Percentiles rank a stretch among this genome's conserved stretches.
phyloP scores from a whole-genome alignment of 768 basidiomycete species.

The Leccinum longicurvipes region DNA sequence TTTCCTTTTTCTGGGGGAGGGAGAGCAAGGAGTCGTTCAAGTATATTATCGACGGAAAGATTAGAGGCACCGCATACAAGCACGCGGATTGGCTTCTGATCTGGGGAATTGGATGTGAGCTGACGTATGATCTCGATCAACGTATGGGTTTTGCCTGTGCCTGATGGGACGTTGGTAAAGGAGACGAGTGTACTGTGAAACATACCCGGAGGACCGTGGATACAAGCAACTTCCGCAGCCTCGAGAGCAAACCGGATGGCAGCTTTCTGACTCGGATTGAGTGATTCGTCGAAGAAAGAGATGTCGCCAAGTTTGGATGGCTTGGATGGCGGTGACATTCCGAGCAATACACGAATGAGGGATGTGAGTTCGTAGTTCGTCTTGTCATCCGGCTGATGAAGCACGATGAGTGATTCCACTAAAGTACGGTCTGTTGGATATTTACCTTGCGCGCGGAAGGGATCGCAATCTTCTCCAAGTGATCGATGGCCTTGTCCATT shows the following conservation, averaged over 20 bases:
- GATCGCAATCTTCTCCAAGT: constrained; percentile 49
- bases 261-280: constrained; percentile 82
- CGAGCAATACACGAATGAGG: constrained; percentile 70
- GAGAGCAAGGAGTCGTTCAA: constrained; percentile 75
- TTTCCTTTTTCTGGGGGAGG: constrained; percentile 48
- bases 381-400: constrained; percentile 38
- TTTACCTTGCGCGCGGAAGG: constrained; percentile 25
- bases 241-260: constrained; percentile 83
- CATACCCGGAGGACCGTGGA: constrained; percentile 94
- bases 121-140: constrained; percentile 93
- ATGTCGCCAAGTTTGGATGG: constrained; percentile 39
- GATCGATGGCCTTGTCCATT: constrained; percentile 82
- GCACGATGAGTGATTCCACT: neutral
- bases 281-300: constrained; percentile 65
- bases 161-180: constrained; percentile 28
- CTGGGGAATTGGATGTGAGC: constrained; percentile 47
- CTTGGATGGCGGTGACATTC: constrained; percentile 49
- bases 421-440: neutral
- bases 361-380: constrained; percentile 42
- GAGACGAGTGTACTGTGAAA: neutral
- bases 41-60: constrained; percentile 92
- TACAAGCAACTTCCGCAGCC: constrained; percentile 80
- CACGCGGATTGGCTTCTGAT: constrained; percentile 53
- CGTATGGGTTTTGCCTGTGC: constrained; percentile 95
- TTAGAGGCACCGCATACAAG: constrained; percentile 94